Base-by-base conservation (phyloP, 2,329 filamentous ascomycete species). In the Metarhizium anisopliae region DNA sequence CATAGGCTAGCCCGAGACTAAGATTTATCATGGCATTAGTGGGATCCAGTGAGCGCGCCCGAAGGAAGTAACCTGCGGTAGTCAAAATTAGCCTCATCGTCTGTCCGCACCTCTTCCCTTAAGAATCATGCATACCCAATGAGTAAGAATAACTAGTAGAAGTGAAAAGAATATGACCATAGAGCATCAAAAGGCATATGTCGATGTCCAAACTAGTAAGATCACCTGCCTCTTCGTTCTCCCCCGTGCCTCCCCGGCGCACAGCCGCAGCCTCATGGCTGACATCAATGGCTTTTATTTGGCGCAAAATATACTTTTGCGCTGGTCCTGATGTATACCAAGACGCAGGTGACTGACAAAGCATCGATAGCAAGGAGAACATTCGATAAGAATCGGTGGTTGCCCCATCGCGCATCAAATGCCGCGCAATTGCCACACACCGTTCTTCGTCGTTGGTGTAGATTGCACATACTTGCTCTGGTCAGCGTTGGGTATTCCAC, bases 301-400 rank as follows among this genome's bases (percentile, higher is more conserved):
- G 90, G 4, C 94, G 85, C 56, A 96, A 78, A 64, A 97, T 85
- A 66, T 89, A 95, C 68, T 97, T 97, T 70, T 96, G 91, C 20
- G 87, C 86, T 0, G 90, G 86, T 0, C 89, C 88, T 2, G 87
- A 86, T 53, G 86, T 86, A 70, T 93, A 96, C 77, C 87, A 89
- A 35, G 84, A 81, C 42, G 83, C 77, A 2, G 86, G 83, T 14
- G 89, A 85, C 53, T 89, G 84, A 64, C 84, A 89, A 7, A 95
- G 75, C 18, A 87, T 82, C 56, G 88, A 89, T n/a, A 94, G 76
- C 25, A 87, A 81, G 35, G 86, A 82, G 67, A 93, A 95, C 64
- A 96, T 81, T 40, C 92, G 85, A 70, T 92, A 95, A 0, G 88
- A 83, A 63, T 96, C 89, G 1, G 87, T 89, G 59, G 89, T 91